Evolutionary conservation across 208 protist species (phyloP).

Genomic region (Zelonia costaricensis): DNA sequence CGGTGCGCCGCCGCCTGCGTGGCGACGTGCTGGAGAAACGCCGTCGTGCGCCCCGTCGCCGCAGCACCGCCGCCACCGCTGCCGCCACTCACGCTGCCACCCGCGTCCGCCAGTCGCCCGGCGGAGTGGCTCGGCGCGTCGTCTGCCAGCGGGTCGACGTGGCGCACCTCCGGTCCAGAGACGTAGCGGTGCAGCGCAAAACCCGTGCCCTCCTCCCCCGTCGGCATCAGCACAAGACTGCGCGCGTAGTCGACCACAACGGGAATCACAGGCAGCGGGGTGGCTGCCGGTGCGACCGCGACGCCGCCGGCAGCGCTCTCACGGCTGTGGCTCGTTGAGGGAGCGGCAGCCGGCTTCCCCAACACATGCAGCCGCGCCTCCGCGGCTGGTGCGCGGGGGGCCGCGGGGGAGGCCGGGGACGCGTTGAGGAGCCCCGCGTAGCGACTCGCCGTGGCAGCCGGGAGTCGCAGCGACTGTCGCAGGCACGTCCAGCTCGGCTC

Average conservation of each 20-base stretch:
- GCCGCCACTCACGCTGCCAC: neutral
- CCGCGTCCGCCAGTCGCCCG: neutral
- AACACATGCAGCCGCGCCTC: neutral
- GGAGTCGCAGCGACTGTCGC: constrained; percentile 10
- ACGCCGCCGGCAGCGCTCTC: neutral
- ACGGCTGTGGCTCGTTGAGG: neutral
- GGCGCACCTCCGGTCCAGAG: constrained; percentile 17
- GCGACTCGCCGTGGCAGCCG: constrained; percentile 6
- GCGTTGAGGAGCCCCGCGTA: no score
- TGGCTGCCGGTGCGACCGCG: neutral
- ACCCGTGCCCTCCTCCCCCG: constrained; percentile 16
- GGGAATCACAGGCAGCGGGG: constrained; percentile 17
- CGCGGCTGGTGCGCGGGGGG: neutral
- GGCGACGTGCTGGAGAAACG: constrained; percentile 34
- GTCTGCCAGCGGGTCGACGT: neutral
- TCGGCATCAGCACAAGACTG: constrained; percentile 37
- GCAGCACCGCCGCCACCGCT: neutral
- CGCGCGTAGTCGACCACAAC: constrained; percentile 49
- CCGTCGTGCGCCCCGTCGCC: constrained; percentile 14
- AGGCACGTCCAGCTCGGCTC: constrained; percentile 27
- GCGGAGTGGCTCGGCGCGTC: neutral
- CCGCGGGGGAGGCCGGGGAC: neutral
- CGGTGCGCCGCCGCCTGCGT: constrained; percentile 36
- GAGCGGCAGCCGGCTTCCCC: neutral
- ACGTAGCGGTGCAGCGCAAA: constrained; percentile 58